Evolutionary conservation across 495 filamentous ascomycete species (phyloP), one percentile per base, ranked within the genome.

Genomic region (Penicillium cinerascens): DNA sequence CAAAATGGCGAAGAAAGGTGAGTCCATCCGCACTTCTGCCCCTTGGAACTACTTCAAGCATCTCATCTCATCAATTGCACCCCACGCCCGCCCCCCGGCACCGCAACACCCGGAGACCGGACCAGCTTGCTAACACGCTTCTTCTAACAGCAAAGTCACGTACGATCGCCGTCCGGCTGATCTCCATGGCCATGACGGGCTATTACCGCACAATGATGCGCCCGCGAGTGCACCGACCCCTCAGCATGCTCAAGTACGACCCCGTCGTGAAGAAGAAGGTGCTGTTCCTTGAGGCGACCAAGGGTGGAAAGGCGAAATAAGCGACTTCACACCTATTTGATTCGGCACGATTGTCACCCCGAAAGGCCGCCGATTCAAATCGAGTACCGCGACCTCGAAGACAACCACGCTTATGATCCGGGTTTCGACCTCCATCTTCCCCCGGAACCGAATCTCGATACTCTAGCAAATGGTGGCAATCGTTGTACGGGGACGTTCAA

Each of bases 191-290:
- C 54, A 85, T 95, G 84, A 99, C 95, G 13, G 95, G 95, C 61
- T 99, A 87, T 78, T 99, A 90, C 78, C 89, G 89, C 69, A 95
- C 89, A 48, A 80, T 91, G 67, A 79, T 87, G 47, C 87, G 95
- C 26, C 91, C 92, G 15, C 86, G 95, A 44, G 76, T 78, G 21
- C 79, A 92, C 51, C 76, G 85, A 36, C 93, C 95, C 35, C 80
- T 97, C 70, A 92, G 88, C 74, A 95, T 97, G 91, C 78, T 97
- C 57, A 99, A 99, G 76, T 97, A 99, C 70, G 95, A 99, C 73
- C 95, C 95, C 51, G 88, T 99, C 61, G 88, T 95, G 88, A 89
- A 72, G 90, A 91, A 90, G 75, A 82, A 92, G 75, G 92, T 97
- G 39, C 79, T 97, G 3, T 97, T 97, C 72, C 80, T 96, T 23